Conservation (phyloP, 768 basidiomycete genomes). For the Neoboletus brunneissimus region DNA sequence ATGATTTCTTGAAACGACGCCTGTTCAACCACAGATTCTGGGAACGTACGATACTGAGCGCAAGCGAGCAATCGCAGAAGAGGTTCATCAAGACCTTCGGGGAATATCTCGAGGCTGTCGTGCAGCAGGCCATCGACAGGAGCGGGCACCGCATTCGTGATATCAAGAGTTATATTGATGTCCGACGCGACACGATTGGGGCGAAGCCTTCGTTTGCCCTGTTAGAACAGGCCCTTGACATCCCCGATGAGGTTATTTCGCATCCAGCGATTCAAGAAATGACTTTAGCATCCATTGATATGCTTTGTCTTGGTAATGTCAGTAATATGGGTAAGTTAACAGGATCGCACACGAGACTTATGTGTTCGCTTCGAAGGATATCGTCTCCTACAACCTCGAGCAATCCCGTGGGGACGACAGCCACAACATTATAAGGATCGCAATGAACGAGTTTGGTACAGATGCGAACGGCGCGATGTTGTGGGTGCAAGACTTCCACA, state of each 20-base stretch:
- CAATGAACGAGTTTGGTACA: constrained; percentile 41
- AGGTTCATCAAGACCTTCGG: constrained; percentile 3
- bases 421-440: constrained; percentile 47
- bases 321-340: not conserved
- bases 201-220: not conserved
- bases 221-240: constrained; percentile 32
- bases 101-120: not conserved
- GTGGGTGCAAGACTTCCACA: constrained; percentile 13
- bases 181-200: constrained; percentile 37
- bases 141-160: constrained; percentile 27
- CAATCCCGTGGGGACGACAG: constrained; percentile 27
- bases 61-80: not conserved
- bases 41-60: constrained; percentile 7
- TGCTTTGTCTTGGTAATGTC: constrained; percentile 39
- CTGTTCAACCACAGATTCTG: constrained; percentile 10
- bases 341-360: not conserved
- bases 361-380: constrained; percentile 16
- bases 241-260: constrained; percentile 38
- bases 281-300: constrained; percentile 27
- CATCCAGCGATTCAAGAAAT: constrained; percentile 39
- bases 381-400: constrained; percentile 33
- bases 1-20: not conserved
- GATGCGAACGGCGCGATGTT: constrained; percentile 17
- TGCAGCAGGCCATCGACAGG: constrained; percentile 8
- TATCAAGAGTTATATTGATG: constrained; percentile 39